Evolutionary conservation across 331 rosid species (phyloP).

Genomic region (Spiraea crenata): DNA sequence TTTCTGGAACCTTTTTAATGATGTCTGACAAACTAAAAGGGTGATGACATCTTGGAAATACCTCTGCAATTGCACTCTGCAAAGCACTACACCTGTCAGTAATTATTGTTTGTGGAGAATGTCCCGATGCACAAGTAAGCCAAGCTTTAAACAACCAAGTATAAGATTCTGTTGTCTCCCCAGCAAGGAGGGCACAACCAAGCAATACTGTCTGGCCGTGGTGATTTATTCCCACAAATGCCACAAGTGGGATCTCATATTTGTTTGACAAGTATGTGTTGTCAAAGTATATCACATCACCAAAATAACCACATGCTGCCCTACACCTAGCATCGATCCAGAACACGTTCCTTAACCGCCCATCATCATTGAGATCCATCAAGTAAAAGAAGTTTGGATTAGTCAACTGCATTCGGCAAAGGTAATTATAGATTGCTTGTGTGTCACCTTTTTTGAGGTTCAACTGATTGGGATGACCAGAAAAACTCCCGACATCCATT

Average conservation of each 20-base stretch:
- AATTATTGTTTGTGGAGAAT: slow-evolving; percentile 70
- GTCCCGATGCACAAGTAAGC: slow-evolving; percentile 65
- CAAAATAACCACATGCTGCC: slow-evolving; percentile 80
- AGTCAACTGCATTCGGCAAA: slow-evolving; percentile 89
- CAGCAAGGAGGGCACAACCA: slow-evolving; percentile 86
- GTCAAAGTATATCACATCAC: slow-evolving; percentile 75
- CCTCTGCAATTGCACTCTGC: slow-evolving; percentile 61
- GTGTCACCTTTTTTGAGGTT: slow-evolving; percentile 82
- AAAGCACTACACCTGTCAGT: slow-evolving; percentile 77
- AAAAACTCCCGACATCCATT: slow-evolving; percentile 37
- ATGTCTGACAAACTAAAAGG: slow-evolving; percentile 78
- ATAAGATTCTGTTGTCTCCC: slow-evolving; percentile 75
- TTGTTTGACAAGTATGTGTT: slow-evolving; percentile 69
- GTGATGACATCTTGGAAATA: slow-evolving; percentile 71
- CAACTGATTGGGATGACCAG: slow-evolving; percentile 47
- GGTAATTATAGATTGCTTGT: slow-evolving; percentile 82
- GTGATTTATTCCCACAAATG: slow-evolving; percentile 82
- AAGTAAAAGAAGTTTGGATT: slow-evolving; percentile 89
- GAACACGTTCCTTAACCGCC: slow-evolving; percentile 70
- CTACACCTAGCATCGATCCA: slow-evolving; percentile 86
- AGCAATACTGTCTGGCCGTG: slow-evolving; percentile 79
- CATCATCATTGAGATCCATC: slow-evolving; percentile 88
- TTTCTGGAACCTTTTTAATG: slow-evolving; percentile 85
- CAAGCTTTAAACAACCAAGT: slow-evolving; percentile 82
- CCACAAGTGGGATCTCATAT: slow-evolving; percentile 86